Base-by-base conservation (phyloP, 768 basidiomycete genomes). In the Termitomyces sp. region DNA sequence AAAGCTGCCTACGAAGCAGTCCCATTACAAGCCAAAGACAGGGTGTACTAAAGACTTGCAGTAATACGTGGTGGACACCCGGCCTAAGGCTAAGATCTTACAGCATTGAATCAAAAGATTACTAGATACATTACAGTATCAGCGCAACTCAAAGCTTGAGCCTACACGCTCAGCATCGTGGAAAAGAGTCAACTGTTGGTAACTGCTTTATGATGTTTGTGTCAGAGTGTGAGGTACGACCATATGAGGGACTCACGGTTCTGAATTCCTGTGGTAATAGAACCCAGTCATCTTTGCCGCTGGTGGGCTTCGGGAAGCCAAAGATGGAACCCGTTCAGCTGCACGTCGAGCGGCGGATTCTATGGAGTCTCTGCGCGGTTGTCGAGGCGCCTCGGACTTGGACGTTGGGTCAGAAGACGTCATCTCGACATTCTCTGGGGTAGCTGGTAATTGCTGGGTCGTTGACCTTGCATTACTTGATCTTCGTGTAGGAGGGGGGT, bases 261-360 rank as follows among this genome's bases (percentile, higher is more conserved):
- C 92, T 58, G 92, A 94, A 72, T 94, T 91, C 80, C 90, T 89
- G 74, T 95, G 93, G 76, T 92, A 96, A 75, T 96, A 96, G 77
- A 92, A 96, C 40, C 94, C 92, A 65, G 84, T 90, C 90, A 93
- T 92, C 32, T 86, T 86, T 5, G 91, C 91, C 53, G 83, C 79
- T 7, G 85, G 78, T 6, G 80, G 76, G 50, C 77, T 72, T 58
- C 76, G 75, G 49, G 83, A 81, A 40, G 79, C 76, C n/a, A 80
- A 67, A 4, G 83, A 81, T 16, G 83, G 74, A 16, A 83, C 80
- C 22, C 84, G 79, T 51, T 76, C 72, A 18, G 71, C 70, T 4
- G 61, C 54, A 64, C 75, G 72, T 60, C 80, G 78, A 49, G 76
- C 72, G 59, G 79, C 84, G 46, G 84, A 56, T 51, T 57, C 60